Percentiles rank a stretch among this genome's conserved stretches.
These are phyloP conservation scores for Grigorovia humatica DNA, from an alignment of 805 yeast species.

Conservation along the genomic window DNA sequence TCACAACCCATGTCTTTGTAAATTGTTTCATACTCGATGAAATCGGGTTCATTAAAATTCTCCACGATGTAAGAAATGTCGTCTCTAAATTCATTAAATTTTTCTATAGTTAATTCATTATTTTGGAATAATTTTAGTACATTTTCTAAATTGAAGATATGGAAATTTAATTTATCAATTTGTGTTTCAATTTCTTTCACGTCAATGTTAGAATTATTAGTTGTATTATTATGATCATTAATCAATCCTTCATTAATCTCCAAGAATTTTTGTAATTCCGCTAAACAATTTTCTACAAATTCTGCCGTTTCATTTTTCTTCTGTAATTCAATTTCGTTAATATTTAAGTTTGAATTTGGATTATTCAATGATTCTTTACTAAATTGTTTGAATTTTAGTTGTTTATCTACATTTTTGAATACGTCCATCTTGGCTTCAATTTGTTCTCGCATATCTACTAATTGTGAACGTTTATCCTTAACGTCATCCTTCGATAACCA, in stretches of 20 bases:
- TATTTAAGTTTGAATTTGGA: slow-evolving; percentile 52
- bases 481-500: slow-evolving; percentile 91
- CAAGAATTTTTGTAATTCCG: slow-evolving; percentile 70
- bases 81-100: slow-evolving; percentile 67
- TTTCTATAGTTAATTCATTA: slow-evolving; percentile 69
- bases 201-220: slow-evolving; percentile 12
- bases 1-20: slow-evolving; percentile 70
- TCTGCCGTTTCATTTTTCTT: slow-evolving; percentile 61
- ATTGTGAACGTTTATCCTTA: slow-evolving; percentile 49
- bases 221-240: slow-evolving; percentile 39
- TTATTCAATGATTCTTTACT: slow-evolving; percentile 84
- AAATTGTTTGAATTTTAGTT: slow-evolving; percentile 87
- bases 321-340: slow-evolving; percentile 44
- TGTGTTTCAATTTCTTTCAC: slow-evolving; percentile 52
- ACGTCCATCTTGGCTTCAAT: slow-evolving; percentile 85
- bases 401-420: slow-evolving; percentile 88
- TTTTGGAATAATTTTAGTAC: slow-evolving; percentile 69
- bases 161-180: slow-evolving; percentile 33
- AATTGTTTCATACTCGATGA: slow-evolving; percentile 85
- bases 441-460: slow-evolving; percentile 63
- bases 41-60: slow-evolving; percentile 84
- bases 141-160: slow-evolving; percentile 65
- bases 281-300: slow-evolving; percentile 62
- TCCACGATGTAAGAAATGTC: slow-evolving; percentile 91
- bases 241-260: slow-evolving; percentile 56